phyloP scores from a whole-genome alignment of 495 filamentous ascomycete genomes.

The Penicillium verhagenii region DNA sequence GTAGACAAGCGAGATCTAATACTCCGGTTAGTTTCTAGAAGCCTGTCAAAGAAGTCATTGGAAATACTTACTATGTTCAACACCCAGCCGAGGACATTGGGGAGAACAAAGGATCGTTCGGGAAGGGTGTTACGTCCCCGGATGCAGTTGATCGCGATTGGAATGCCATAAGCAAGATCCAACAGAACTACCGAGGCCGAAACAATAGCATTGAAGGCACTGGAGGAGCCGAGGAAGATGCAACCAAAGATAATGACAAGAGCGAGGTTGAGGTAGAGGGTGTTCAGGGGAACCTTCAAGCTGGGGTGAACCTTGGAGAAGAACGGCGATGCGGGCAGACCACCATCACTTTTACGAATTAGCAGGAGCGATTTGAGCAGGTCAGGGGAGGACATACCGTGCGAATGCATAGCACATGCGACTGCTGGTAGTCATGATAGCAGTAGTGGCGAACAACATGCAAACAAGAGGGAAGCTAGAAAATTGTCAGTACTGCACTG shows the following conservation, averaged over 20 bases:
- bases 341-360: slow-evolving; percentile 54
- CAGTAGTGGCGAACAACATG: slow-evolving; percentile 67
- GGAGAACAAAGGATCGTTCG: slow-evolving; percentile 59
- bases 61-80: slow-evolving; percentile 39
- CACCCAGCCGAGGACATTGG: slow-evolving; percentile 53
- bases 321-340: slow-evolving; percentile 63
- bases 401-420: slow-evolving; percentile 79
- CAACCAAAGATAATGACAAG: slow-evolving; percentile 68
- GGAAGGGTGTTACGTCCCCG: slow-evolving; percentile 66
- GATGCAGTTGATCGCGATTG: slow-evolving; percentile 64
- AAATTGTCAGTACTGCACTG: slow-evolving; percentile 6
- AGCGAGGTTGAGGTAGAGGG: slow-evolving; percentile 61
- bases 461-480: slow-evolving; percentile 67
- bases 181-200: slow-evolving; percentile 70
- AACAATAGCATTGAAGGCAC: slow-evolving; percentile 62
- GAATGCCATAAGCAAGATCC: slow-evolving; percentile 71
- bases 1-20: slow-evolving; percentile 62
- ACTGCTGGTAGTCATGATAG: slow-evolving; percentile 73
- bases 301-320: slow-evolving; percentile 63
- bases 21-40: background rate
- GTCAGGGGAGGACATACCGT: slow-evolving; percentile 27
- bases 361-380: slow-evolving; percentile 3
- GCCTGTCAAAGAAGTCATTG: background rate
- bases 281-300: slow-evolving; percentile 67
- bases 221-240: slow-evolving; percentile 73